Evolutionary conservation across 495 filamentous ascomycete genomes (phyloP), one percentile per base, ranked within the genome.

Genomic region (Mycothermus thermophilus): DNA sequence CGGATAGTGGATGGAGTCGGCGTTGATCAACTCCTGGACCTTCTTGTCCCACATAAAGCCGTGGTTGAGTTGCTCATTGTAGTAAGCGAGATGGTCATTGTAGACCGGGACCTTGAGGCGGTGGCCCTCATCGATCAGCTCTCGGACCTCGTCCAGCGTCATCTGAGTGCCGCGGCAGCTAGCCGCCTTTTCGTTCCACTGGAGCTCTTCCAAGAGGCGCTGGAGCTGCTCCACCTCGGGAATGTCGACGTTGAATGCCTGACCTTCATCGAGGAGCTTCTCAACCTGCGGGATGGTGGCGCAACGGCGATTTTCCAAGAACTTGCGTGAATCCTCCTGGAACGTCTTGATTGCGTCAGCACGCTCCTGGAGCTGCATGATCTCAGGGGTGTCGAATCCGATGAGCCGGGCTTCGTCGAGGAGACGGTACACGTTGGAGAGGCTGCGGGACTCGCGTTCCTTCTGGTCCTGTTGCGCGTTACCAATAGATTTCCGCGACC

Each of bases 301-400:
- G 30, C 64, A 63, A 33, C 72, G 66, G 43, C 71, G 73, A 9
- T 53, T 50, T 33, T 72, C 64, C 27, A 96, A 68, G 32, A 77
- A 77, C 40, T 54, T 55, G 40, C 72, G 71, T 38, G 86, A 84
- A 34, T 81, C 78, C 34, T 76, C 60, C 58, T 88, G 86, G 62
- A 92, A 99, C 42, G 75, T 74, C 44, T 76, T 72, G 59, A 99
- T 94, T 38, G 78, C 78, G 51, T 85, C 77, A 42, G 79, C 81
- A 26, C 88, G 83, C 55, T 96, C 87, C 50, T 78, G 78, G 41
- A 99, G 65, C 40, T 80, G 77, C 28, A 71, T 69, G 54, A 94
- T 94, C 63, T 99, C 88, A 31, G 82, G 79, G 62, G 85, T 90
- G 56, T 95, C 86, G 60, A 99, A 96, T 31, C 79, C 81, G 50